phyloP scores from a whole-genome alignment of 257 asterid genomes.

The Nyctanthes arbortristis region DNA sequence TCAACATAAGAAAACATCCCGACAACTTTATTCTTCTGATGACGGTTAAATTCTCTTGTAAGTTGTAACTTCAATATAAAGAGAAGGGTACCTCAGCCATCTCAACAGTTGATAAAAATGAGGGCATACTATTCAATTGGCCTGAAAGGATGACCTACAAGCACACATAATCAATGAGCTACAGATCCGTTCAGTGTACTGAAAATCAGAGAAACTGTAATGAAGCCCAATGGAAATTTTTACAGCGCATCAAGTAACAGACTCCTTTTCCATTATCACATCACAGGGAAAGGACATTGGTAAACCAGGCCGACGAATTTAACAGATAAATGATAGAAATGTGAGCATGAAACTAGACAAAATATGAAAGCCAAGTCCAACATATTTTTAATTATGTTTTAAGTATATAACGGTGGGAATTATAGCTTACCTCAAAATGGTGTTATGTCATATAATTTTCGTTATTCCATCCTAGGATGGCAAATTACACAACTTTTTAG shows the following conservation, averaged over 20 bases:
- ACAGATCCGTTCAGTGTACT: not conserved
- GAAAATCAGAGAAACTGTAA: not conserved
- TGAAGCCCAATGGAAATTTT: not conserved
- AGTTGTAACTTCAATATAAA: not conserved
- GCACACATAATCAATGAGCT: not conserved
- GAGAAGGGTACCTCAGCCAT: conserved; percentile 55
- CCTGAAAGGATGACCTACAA: conserved; percentile 28
- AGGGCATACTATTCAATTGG: not conserved
- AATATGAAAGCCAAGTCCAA: not conserved
- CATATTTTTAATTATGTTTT: too few relatives aligned
- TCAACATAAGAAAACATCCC: not conserved
- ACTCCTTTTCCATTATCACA: not conserved
- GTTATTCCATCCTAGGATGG: too few relatives aligned
- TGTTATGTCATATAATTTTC: too few relatives aligned
- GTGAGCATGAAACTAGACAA: not conserved
- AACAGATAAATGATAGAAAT: not conserved
- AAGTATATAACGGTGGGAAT: too few relatives aligned
- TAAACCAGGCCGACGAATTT: not conserved
- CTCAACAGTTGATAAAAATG: conserved; percentile 23
- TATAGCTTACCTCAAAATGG: too few relatives aligned
- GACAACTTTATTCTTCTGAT: not conserved
- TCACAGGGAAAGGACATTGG: not conserved
- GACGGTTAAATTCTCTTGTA: not conserved
- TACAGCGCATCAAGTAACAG: not conserved
- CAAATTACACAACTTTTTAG: too few relatives aligned